Base-by-base conservation (phyloP, 2,329 filamentous ascomycete genomes). In the Dothiorella sarmentorum region DNA sequence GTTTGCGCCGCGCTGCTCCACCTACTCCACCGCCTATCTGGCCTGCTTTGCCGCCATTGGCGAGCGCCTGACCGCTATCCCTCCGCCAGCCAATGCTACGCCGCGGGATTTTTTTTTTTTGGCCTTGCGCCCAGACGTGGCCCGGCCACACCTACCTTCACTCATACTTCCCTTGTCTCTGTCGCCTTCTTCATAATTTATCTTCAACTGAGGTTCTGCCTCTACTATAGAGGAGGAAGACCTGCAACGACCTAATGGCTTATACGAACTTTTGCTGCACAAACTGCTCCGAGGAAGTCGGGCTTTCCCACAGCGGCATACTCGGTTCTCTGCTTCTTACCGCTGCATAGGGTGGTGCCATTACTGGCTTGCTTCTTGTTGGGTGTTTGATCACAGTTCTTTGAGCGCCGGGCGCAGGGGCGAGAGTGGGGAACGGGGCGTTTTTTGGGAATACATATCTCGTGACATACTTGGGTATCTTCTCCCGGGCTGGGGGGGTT, bases 161-260 rank as follows among this genome's bases (percentile, higher is more conserved):
- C 35, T 53, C 40, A 24, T n/a, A n/a, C 17, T 26, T 24, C 35
- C 31, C 52, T 24, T 56, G 31, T 33, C 17, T 20, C 33, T 17
- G 15, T 55, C 22, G 51, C 51, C 33, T 53, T 40, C 35, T 40
- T 24, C 35, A 40, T 53, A 53, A 53, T 53, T 17, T 13, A 26
- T 27, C 18, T 31, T 13, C 33, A 43, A 24, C 20, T 15, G 52
- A 44, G 24, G 52, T 24, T 42, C 35, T 24, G 17, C 52, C 37
- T 56, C 40, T 42, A 18, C 26, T 56, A 18, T 56, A 56, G 52
- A 44, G 51, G 51, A 43, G 38, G 52, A 20, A 53, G 49, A 40
- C 37, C 26, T 56, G 20, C 52, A 22, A 56, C 52, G 52, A 56
- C 37, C 26, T 56, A 56, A 56, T 56, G 52, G 52, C 52, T 33